phyloP scores from a whole-genome alignment of 805 yeast species.

The Lachancea mirantina region DNA sequence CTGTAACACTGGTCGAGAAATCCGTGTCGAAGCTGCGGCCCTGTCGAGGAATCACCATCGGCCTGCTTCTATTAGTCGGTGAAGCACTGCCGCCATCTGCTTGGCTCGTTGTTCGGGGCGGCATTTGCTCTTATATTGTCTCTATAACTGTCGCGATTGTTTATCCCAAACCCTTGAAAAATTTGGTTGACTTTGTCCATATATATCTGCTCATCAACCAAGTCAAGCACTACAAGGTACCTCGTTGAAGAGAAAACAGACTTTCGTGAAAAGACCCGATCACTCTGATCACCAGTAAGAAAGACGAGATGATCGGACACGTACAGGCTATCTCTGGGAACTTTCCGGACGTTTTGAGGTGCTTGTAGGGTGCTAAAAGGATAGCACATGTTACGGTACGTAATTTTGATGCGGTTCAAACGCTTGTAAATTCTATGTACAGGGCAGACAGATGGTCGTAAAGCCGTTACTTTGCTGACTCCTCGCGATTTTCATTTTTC shows the following conservation, averaged over 20 bases:
- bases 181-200: not conserved
- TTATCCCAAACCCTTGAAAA: constrained; percentile 5
- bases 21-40: constrained; percentile 3
- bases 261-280: not conserved
- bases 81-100: constrained; percentile 3
- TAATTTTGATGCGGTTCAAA: too few relatives aligned
- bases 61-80: constrained; percentile 2
- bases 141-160: not conserved
- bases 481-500: constrained; percentile 1
- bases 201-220: constrained; percentile 1
- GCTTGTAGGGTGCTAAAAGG: not conserved
- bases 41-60: constrained; percentile 7
- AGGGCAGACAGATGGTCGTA: too few relatives aligned
- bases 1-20: constrained; percentile 10
- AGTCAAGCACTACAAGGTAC: not conserved
- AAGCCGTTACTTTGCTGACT: not conserved
- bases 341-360: not conserved
- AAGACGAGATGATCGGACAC: too few relatives aligned
- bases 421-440: not conserved
- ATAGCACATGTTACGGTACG: not conserved
- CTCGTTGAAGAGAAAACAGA: not conserved
- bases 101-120: constrained; percentile 6
- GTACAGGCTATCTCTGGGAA: not conserved
- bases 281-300: not conserved
- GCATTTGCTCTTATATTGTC: constrained; percentile 3